phyloP scores from a whole-genome alignment of 1,284 basidiomycete species.

The Tremellales sp. region DNA sequence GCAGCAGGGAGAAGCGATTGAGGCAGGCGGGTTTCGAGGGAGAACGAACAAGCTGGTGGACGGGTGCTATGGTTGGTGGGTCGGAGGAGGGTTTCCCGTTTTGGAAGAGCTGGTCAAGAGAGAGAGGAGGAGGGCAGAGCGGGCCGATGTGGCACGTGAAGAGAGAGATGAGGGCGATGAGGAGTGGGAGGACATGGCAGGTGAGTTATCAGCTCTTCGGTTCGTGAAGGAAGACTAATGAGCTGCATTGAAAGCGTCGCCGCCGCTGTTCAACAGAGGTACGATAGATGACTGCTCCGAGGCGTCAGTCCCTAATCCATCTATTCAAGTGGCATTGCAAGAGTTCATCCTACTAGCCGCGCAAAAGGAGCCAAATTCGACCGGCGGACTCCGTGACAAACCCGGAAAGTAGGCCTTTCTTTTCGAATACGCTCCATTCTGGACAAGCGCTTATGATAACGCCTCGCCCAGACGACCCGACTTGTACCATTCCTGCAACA shows the following conservation, averaged over 20 bases:
- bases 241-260: constrained; percentile 7
- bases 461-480: constrained; percentile 60
- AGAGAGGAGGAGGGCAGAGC: constrained; percentile 24
- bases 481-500: constrained; percentile 88
- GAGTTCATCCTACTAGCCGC: constrained; percentile 83
- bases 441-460: neutral
- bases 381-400: constrained; percentile 88
- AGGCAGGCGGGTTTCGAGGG: constrained; percentile 89
- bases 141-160: constrained; percentile 7
- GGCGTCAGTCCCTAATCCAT: constrained; percentile 7
- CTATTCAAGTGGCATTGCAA: constrained; percentile 64
- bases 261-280: constrained; percentile 47
- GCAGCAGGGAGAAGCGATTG: constrained; percentile 79
- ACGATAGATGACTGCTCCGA: constrained; percentile 12
- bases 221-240: neutral
- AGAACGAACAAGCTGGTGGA: constrained; percentile 97
- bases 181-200: constrained; percentile 32
- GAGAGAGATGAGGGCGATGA: constrained; percentile 23
- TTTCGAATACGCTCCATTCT: neutral
- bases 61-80: constrained; percentile 99
- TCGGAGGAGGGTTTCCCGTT: constrained; percentile 82
- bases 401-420: constrained; percentile 71
- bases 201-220: constrained; percentile 8
- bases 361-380: constrained; percentile 59
- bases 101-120: constrained; percentile 60